Conservation (phyloP, 768 basidiomycete species). For the Glaciozyma antarctica region DNA sequence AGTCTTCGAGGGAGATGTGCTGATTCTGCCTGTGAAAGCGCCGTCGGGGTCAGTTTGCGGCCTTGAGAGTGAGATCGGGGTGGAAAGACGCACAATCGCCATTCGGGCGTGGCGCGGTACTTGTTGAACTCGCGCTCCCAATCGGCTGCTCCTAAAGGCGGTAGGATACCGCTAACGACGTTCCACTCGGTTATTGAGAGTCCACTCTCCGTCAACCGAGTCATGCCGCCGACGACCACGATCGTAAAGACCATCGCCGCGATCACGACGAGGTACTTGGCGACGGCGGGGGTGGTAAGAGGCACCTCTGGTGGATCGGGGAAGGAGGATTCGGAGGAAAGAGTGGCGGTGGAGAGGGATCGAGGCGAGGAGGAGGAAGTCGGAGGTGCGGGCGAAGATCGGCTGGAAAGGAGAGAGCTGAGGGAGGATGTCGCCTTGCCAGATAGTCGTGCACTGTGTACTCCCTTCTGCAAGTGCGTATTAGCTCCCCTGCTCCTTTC, state of each 20-base stretch:
- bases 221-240: slow-evolving; percentile 90
- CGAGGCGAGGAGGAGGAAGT: slow-evolving; percentile 6
- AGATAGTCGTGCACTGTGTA: too few species aligned
- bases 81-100: slow-evolving; percentile 62
- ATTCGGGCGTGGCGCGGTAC: slow-evolving; percentile 90
- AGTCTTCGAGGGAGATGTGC: slow-evolving; percentile 73
- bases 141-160: slow-evolving; percentile 62
- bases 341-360: slow-evolving; percentile 56
- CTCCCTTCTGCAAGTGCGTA: too few species aligned
- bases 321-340: slow-evolving; percentile 45
- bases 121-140: slow-evolving; percentile 89
- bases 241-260: slow-evolving; percentile 81
- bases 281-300: slow-evolving; percentile 31
- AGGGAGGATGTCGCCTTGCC: background rate
- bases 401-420: background rate
- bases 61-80: background rate
- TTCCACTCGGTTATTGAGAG: slow-evolving; percentile 97
- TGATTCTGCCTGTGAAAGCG: slow-evolving; percentile 64
- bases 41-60: background rate
- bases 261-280: slow-evolving; percentile 70
- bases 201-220: slow-evolving; percentile 92
- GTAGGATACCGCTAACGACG: slow-evolving; percentile 78
- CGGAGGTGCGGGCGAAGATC: background rate
- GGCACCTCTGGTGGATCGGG: slow-evolving; percentile 7
- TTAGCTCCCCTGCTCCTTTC: background rate